phyloP scores from a whole-genome alignment of 2,329 filamentous ascomycete species.

The Fusarium mundagurra region DNA sequence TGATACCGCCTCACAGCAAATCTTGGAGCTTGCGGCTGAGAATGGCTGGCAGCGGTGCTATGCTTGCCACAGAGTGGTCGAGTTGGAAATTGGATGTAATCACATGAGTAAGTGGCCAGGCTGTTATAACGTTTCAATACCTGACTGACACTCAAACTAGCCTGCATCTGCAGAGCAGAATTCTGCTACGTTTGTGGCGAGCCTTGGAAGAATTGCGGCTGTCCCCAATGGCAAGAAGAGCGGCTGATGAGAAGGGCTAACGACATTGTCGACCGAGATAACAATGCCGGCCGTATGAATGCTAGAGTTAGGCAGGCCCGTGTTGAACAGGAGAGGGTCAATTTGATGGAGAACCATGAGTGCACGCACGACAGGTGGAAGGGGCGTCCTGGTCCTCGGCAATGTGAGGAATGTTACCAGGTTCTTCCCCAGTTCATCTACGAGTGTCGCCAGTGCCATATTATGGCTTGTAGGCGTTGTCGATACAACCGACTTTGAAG shows the following conservation, averaged over 20 bases:
- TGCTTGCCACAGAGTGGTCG: slow-evolving; percentile 57
- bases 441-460: slow-evolving; percentile 56
- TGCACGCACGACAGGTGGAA: slow-evolving; percentile 53
- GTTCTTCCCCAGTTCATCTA: slow-evolving; percentile 54
- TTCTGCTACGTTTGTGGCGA: slow-evolving; percentile 61
- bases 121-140: too few relatives aligned
- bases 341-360: slow-evolving; percentile 48
- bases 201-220: slow-evolving; percentile 53
- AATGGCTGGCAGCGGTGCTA: slow-evolving; percentile 63
- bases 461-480: slow-evolving; percentile 59
- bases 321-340: neutral
- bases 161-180: slow-evolving; percentile 56
- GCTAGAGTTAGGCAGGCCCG: neutral
- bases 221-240: slow-evolving; percentile 51
- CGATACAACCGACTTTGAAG: slow-evolving; percentile 50
- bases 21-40: slow-evolving; percentile 52
- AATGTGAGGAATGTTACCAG: slow-evolving; percentile 58
- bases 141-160: too few relatives aligned
- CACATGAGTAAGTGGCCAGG: slow-evolving; percentile 69
- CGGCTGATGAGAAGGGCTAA: slow-evolving; percentile 47
- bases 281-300: neutral
- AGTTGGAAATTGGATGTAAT: slow-evolving; percentile 62
- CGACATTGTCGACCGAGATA: slow-evolving; percentile 44
- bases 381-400: slow-evolving; percentile 44
- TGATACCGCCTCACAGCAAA: slow-evolving; percentile 51